Evolutionary conservation across 2,329 filamentous ascomycete species (phyloP), one percentile per base, ranked within the genome.

Genomic region (Dothistroma pini): DNA sequence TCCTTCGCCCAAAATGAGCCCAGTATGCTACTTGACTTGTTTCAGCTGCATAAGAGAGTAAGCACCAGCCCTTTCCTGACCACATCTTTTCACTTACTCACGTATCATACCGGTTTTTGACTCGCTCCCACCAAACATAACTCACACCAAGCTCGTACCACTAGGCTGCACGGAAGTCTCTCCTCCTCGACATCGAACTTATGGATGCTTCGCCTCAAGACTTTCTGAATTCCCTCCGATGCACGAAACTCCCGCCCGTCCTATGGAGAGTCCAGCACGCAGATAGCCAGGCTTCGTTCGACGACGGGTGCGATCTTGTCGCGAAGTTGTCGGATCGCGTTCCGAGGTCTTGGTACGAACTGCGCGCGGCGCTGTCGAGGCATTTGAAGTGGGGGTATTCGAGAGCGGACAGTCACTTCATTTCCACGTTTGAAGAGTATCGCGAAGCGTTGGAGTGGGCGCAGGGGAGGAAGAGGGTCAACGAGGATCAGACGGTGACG

Each of bases 361-460:
- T 57, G 3, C 55, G 55, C 1, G 55, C 55, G 5, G 47, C 41
- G 19, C 25, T 57, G 8, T 16, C 44, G 9, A 29, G 55, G 3
- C 55, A 57, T 35, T 44, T 57, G 16, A 57, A 57, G 16, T 57
- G 55, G 55, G 55, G 55, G 4, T 57, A 57, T 34, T 50, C 41
- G 19, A 11, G 47, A 10, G 55, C 55, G 6, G 55, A 57, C 29
- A 57, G 55, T 19, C 50, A 57, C 29, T 57, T 57, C 55, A 57
- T 57, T 44, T 57, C 55, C 16, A 50, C 44, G 14, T 57, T 57
- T 31, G 48, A 44, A n/a, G 41, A 35, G 10, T 38, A 50, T n/a
- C 3, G n/a, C 9, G 55, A 57, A 11, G 55, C 55, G 31, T n/a
- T 50, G n/a, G 41, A 50, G 21, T 57, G 55, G 55, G 55, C 55